A percentile compares a stretch with the other conserved stretches of the same genome.
phyloP scores from a whole-genome alignment of 2,329 filamentous ascomycete species.

The Alternaria alternata region DNA sequence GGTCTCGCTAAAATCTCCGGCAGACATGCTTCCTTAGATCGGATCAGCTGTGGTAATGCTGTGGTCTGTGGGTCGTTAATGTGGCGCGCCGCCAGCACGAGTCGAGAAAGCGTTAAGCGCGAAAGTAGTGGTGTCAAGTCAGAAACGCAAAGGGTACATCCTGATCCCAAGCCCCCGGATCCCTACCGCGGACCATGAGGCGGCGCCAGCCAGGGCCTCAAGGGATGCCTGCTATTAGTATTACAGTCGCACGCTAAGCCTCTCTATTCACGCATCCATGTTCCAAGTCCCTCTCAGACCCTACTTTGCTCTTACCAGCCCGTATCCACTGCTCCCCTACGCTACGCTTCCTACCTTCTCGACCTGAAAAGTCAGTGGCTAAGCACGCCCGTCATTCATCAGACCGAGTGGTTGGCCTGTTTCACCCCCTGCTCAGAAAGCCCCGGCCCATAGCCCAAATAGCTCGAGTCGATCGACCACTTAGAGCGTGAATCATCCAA shows the following conservation, averaged over 20 bases:
- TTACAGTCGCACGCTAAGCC: slow-evolving; percentile 44
- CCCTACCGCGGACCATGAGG: slow-evolving; percentile 46
- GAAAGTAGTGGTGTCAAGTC: slow-evolving; percentile 42
- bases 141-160: slow-evolving; percentile 41
- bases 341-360: slow-evolving; percentile 37
- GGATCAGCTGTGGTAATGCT: slow-evolving; percentile 39
- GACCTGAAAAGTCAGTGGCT: slow-evolving; percentile 46
- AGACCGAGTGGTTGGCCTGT: slow-evolving; percentile 50
- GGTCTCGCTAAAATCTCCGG: slow-evolving; percentile 39
- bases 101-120: slow-evolving; percentile 42
- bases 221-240: slow-evolving; percentile 45
- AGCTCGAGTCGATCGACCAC: slow-evolving; percentile 50
- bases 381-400: slow-evolving; percentile 42
- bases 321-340: slow-evolving; percentile 40
- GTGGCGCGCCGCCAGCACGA: slow-evolving; percentile 49
- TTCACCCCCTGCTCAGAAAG: slow-evolving; percentile 43
- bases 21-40: slow-evolving; percentile 41
- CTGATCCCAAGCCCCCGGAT: slow-evolving; percentile 46
- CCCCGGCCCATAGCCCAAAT: slow-evolving; percentile 47
- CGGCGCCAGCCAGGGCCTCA: slow-evolving; percentile 33
- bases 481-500: slow-evolving; percentile 41
- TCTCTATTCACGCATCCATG: slow-evolving; percentile 45
- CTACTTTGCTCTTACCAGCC: slow-evolving; percentile 46
- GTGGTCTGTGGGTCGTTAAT: slow-evolving; percentile 47
- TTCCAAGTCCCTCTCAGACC: slow-evolving; percentile 37